A percentile compares a stretch with the other conserved stretches of the same genome.
Conservation (phyloP, 192 early-diverging fungal genomes). For the Kappamyces sp. region DNA sequence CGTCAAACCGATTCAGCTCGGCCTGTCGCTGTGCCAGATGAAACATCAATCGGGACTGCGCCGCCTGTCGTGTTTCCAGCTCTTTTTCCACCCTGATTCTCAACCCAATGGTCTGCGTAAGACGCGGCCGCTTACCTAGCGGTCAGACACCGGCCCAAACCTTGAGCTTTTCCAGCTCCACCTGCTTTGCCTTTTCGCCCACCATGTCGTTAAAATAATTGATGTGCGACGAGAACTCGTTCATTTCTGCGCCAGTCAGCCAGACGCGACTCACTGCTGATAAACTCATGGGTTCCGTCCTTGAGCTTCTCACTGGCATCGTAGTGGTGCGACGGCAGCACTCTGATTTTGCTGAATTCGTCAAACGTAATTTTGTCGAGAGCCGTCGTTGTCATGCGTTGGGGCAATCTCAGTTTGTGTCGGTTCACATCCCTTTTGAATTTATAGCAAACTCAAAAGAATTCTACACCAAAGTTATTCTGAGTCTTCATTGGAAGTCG, state of each 20-base stretch:
- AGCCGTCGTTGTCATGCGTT: too few species aligned
- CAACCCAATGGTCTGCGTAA: conserved; percentile 39
- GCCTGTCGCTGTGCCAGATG: conserved; percentile 17
- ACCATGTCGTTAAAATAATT: conserved; percentile 35
- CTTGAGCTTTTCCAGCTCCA: conserved; percentile 49
- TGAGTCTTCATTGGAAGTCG: too few species aligned
- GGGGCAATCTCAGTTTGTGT: too few species aligned
- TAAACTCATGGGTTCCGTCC: conserved; percentile 51
- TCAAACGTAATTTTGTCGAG: conserved; percentile 25
- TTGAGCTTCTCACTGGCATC: conserved; percentile 48
- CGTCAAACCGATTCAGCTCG: conserved; percentile 16
- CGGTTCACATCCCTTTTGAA: too few species aligned
- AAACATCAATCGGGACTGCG: conserved; percentile 6
- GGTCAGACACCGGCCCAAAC: conserved; percentile 8
- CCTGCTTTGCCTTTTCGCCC: conserved; percentile 42
- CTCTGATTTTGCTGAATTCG: conserved; percentile 53
- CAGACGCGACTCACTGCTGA: conserved; percentile 26
- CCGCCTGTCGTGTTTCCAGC: conserved; percentile 28
- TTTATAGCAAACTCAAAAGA: too few species aligned
- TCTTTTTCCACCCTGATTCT: conserved; percentile 41
- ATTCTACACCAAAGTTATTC: too few species aligned
- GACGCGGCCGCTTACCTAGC: background rate
- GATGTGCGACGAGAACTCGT: conserved; percentile 40
- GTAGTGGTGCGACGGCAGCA: conserved; percentile 43
- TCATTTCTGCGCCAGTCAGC: conserved; percentile 26